These are phyloP conservation scores for Trichoderma atrobrunneum DNA, from an alignment of 2,329 filamentous ascomycete genomes.

Conservation along the genomic window DNA sequence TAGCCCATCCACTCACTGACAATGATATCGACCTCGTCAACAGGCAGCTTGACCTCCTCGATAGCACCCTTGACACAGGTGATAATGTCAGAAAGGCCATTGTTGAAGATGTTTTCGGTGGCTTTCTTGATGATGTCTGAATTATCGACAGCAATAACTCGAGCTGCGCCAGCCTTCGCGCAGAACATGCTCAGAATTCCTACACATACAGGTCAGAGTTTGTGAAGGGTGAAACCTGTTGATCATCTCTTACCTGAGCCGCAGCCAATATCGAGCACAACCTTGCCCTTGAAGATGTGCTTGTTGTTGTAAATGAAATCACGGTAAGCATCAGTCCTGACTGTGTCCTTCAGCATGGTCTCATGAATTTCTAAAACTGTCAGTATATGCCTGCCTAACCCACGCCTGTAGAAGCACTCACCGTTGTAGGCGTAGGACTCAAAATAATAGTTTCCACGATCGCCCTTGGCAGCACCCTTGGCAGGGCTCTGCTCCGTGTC, in stretches of 20 bases:
- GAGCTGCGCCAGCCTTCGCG: slow-evolving; percentile 80
- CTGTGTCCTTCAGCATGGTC: slow-evolving; percentile 87
- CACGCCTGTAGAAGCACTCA: slow-evolving; percentile 32
- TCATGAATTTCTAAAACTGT: slow-evolving; percentile 73
- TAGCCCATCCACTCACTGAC: slow-evolving; percentile 99
- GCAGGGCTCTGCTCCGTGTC: slow-evolving; percentile 42
- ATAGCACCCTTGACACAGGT: slow-evolving; percentile 81
- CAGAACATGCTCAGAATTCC: slow-evolving; percentile 95
- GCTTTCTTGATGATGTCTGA: slow-evolving; percentile 87
- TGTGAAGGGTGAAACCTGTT: background rate
- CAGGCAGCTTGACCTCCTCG: slow-evolving; percentile 78
- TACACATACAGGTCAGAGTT: slow-evolving; percentile 22
- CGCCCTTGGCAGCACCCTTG: slow-evolving; percentile 28
- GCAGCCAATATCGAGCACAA: slow-evolving; percentile 88
- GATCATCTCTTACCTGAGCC: slow-evolving; percentile 54
- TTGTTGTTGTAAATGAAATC: slow-evolving; percentile 96
- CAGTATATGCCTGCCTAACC: background rate
- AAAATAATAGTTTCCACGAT: slow-evolving; percentile 47
- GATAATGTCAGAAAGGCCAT: slow-evolving; percentile 70
- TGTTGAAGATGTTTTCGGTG: slow-evolving; percentile 78
- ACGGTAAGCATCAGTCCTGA: slow-evolving; percentile 87
- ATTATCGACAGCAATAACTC: slow-evolving; percentile 89
- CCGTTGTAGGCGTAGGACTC: slow-evolving; percentile 63
- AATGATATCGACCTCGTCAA: slow-evolving; percentile 85
- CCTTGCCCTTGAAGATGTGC: slow-evolving; percentile 78